Conservation (phyloP, 805 yeast genomes). For the Isabelozyma heimii region DNA sequence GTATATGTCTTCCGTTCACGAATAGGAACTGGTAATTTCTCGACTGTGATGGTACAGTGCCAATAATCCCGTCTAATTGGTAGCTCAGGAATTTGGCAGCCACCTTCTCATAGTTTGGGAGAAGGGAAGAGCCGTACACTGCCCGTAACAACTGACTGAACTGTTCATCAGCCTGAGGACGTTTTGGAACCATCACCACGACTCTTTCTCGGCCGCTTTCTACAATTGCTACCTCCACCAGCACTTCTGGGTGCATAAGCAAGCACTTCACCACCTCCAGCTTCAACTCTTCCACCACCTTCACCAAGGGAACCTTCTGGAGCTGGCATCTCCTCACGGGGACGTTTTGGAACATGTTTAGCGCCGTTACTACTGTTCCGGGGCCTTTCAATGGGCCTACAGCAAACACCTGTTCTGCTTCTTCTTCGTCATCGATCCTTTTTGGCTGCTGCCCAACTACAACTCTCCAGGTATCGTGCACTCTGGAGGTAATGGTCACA, state of each 20-base stretch:
- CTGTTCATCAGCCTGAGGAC: neutral
- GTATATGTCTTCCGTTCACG: conserved; percentile 38
- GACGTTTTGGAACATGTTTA: conserved; percentile 39
- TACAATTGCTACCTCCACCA: neutral
- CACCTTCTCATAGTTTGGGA: conserved; percentile 19
- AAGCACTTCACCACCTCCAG: conserved; percentile 23
- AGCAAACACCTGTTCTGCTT: neutral
- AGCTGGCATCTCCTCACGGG: conserved; percentile 42
- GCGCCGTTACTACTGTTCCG: conserved; percentile 40
- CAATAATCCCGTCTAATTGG: conserved; percentile 37
- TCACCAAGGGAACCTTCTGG: conserved; percentile 12
- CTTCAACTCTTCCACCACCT: conserved; percentile 25
- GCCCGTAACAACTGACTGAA: conserved; percentile 7
- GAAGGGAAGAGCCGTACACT: conserved; percentile 26
- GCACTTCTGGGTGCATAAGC: conserved; percentile 15
- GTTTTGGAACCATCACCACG: neutral
- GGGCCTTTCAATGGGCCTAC: neutral
- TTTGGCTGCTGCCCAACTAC: too few relatives aligned
- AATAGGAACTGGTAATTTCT: conserved; percentile 44
- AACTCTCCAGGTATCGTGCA: conserved; percentile 11
- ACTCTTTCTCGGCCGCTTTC: neutral
- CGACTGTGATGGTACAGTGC: conserved; percentile 18
- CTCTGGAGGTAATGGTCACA: conserved; percentile 48
- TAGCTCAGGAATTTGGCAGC: conserved; percentile 21
- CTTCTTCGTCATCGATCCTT: neutral